Evolutionary conservation across 331 rosid genomes (phyloP).

Genomic region (Arachis monticola): DNA sequence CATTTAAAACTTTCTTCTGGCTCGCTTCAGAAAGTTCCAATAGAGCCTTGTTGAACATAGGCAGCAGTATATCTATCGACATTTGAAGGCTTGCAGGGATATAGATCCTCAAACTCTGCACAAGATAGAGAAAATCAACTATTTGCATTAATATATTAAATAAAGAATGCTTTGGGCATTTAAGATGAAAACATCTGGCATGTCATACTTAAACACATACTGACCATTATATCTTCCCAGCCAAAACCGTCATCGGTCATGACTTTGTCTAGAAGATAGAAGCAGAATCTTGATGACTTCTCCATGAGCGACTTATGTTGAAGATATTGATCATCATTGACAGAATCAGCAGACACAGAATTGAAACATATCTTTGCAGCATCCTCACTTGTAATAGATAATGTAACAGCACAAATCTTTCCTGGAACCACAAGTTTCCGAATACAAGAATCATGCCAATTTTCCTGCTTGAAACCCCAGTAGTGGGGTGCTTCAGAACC

Average conservation of each 20-base stretch:
- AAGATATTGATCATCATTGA: constrained; percentile 42
- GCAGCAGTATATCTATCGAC: constrained; percentile 54
- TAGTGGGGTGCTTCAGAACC: constrained; percentile 36
- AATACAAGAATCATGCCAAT: constrained; percentile 81
- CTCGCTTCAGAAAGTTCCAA: constrained; percentile 59
- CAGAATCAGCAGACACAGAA: constrained; percentile 42
- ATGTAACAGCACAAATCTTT: constrained; percentile 63
- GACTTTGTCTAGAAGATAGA: constrained; percentile 72
- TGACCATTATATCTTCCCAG: constrained; percentile 85
- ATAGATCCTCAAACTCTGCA: constrained; percentile 84
- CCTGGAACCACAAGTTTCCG: constrained; percentile 69
- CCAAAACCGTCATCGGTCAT: constrained; percentile 52
- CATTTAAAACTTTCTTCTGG: constrained; percentile 40
- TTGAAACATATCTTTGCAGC: constrained; percentile 59
- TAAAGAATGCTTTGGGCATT: constrained; percentile 9
- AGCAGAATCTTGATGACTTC: constrained; percentile 68
- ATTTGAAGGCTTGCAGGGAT: constrained; percentile 59
- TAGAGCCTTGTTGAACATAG: constrained; percentile 60
- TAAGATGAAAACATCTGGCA: constrained; percentile 16
- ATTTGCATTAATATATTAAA: too few relatives aligned
- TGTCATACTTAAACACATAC: constrained; percentile 37
- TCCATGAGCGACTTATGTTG: constrained; percentile 54
- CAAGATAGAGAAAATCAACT: constrained; percentile 31
- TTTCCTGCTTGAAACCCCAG: constrained; percentile 74
- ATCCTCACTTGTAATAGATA: constrained; percentile 62